Evolutionary conservation across 257 asterid genomes (phyloP).

Genomic region (Nicotiana knightiana): DNA sequence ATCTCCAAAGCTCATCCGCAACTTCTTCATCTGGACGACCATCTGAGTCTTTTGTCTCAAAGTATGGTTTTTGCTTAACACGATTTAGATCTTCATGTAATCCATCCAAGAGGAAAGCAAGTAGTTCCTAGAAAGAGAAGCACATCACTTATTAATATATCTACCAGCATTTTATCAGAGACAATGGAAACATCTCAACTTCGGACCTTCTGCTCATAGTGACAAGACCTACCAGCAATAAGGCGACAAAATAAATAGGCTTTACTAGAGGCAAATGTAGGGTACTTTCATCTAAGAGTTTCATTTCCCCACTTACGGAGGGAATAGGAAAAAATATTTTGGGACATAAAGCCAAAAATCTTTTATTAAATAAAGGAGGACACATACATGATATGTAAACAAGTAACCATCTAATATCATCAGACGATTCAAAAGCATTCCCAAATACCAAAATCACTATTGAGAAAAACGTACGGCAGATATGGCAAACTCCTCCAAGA

Average conservation of each 20-base stretch:
- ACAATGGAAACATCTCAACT: background rate
- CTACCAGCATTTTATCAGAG: background rate
- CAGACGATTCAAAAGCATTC: background rate
- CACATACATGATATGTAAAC: background rate
- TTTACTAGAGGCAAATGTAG: background rate
- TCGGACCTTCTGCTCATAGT: background rate
- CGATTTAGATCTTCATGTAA: conserved; percentile 97
- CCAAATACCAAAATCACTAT: background rate
- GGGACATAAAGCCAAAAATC: background rate
- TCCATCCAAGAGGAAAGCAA: conserved; percentile 95
- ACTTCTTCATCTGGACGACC: conserved; percentile 82
- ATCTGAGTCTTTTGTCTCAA: conserved; percentile 81
- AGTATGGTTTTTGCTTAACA: conserved; percentile 87
- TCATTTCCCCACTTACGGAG: background rate
- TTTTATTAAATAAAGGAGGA: background rate
- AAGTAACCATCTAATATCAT: background rate
- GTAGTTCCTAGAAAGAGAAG: conserved; percentile 66
- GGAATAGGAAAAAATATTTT: background rate
- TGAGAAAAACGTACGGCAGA: background rate
- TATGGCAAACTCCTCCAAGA: background rate
- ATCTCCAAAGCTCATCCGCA: conserved; percentile 90
- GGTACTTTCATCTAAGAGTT: background rate
- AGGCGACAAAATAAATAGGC: background rate
- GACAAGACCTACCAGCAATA: background rate
- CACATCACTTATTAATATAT: conserved; percentile 6